A percentile compares a stretch with the other conserved stretches of the same genome.
phyloP scores from a whole-genome alignment of 192 early-diverging fungal species.

The Powellomyces hirtus region DNA sequence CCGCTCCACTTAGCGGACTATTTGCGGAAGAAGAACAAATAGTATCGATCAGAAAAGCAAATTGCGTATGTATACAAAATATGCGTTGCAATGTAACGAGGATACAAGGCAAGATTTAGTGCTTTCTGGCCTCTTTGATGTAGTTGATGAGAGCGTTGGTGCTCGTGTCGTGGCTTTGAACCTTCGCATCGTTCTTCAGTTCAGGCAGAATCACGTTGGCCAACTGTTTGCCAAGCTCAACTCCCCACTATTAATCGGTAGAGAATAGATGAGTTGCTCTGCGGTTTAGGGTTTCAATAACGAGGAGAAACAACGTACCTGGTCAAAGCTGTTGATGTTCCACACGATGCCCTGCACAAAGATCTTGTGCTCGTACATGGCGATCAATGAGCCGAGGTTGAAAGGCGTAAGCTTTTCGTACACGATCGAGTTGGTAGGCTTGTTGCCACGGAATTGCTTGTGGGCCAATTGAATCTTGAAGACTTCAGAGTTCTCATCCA shows the following conservation, averaged over 20 bases:
- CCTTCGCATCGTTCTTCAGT: constrained; percentile 57
- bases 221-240: constrained; percentile 98
- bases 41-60: neutral
- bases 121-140: constrained; percentile 56
- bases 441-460: constrained; percentile 98
- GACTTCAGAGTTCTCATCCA: constrained; percentile 27
- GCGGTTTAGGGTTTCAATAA: neutral
- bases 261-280: neutral
- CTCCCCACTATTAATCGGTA: constrained; percentile 55
- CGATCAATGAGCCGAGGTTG: constrained; percentile 89
- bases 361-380: constrained; percentile 99
- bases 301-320: constrained; percentile 37
- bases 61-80: no score
- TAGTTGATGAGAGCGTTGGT: constrained; percentile 98
- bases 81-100: no score
- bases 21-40: constrained; percentile 54
- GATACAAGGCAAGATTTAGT: no score
- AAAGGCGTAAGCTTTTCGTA: constrained; percentile 90
- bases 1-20: constrained; percentile 35
- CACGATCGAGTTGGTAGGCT: constrained; percentile 94
- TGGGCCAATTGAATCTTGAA: constrained; percentile 72
- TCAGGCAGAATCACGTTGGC: constrained; percentile 96
- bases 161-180: constrained; percentile 81
- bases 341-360: constrained; percentile 98
- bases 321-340: constrained; percentile 97